Percentiles rank a stretch among this genome's conserved stretches.
phyloP scores from a whole-genome alignment of 2,329 filamentous ascomycete genomes.

The Aspergillus glaucus region DNA sequence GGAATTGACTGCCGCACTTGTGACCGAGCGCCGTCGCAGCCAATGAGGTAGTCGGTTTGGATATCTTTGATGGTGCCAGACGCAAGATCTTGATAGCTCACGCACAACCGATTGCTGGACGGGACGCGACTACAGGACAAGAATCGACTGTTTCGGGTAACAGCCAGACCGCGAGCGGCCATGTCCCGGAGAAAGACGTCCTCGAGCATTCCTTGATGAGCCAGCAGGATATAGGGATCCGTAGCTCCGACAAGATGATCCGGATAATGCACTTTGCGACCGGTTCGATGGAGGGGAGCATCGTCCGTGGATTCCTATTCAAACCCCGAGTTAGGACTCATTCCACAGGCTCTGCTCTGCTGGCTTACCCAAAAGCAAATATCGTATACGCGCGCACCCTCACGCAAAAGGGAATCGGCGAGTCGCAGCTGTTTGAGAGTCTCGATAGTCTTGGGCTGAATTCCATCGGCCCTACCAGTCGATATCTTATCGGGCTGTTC shows the following conservation, averaged over 20 bases:
- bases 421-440: slow-evolving; percentile 67
- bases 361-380: slow-evolving; percentile 62
- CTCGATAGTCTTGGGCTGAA: slow-evolving; percentile 74
- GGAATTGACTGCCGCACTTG: slow-evolving; percentile 60
- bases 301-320: slow-evolving; percentile 35
- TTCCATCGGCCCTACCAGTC: slow-evolving; percentile 63
- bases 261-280: slow-evolving; percentile 64
- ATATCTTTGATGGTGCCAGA: slow-evolving; percentile 39
- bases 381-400: slow-evolving; percentile 65
- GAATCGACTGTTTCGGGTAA: slow-evolving; percentile 60
- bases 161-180: slow-evolving; percentile 55
- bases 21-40: slow-evolving; percentile 68
- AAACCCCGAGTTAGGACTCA: not conserved
- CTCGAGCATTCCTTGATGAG: slow-evolving; percentile 71
- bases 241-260: slow-evolving; percentile 42
- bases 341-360: not conserved
- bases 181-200: slow-evolving; percentile 64
- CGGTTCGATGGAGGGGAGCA: slow-evolving; percentile 53
- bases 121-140: slow-evolving; percentile 41
- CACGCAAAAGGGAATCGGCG: slow-evolving; percentile 61
- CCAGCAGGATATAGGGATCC: slow-evolving; percentile 50
- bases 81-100: slow-evolving; percentile 34
- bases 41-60: slow-evolving; percentile 59
- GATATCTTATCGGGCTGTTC: slow-evolving; percentile 62
- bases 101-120: slow-evolving; percentile 34